Evolutionary conservation across 2,329 filamentous ascomycete genomes (phyloP).

Genomic region (Cladophialophora immunda): DNA sequence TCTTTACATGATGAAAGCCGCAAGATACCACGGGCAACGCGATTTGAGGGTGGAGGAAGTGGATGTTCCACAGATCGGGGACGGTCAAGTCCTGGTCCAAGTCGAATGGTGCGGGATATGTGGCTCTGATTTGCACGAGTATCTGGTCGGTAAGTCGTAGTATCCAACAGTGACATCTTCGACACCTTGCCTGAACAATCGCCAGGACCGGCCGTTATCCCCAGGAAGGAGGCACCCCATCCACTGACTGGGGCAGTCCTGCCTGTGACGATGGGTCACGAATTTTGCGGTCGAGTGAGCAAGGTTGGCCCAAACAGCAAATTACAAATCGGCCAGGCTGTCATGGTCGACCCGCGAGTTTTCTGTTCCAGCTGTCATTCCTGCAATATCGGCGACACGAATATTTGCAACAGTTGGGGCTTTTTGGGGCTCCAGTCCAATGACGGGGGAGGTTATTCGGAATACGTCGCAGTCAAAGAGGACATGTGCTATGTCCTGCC

Average conservation of each 20-base stretch:
- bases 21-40: conserved; percentile 55
- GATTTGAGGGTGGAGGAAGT: conserved; percentile 55
- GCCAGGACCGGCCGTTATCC: conserved; percentile 47
- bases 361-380: conserved; percentile 61
- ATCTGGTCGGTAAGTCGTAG: conserved; percentile 54
- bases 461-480: conserved; percentile 60
- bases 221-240: conserved; percentile 56
- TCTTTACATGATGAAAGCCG: conserved; percentile 50
- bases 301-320: conserved; percentile 56
- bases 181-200: conserved; percentile 5
- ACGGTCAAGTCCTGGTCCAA: conserved; percentile 51
- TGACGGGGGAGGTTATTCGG: conserved; percentile 60
- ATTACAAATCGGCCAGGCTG: conserved; percentile 58
- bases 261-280: conserved; percentile 62
- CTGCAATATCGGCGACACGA: conserved; percentile 59
- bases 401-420: conserved; percentile 62
- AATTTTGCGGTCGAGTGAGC: conserved; percentile 61
- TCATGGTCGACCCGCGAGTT: conserved; percentile 62
- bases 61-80: conserved; percentile 49
- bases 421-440: conserved; percentile 58
- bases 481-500: conserved; percentile 55
- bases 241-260: conserved; percentile 61
- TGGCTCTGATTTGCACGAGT: conserved; percentile 53
- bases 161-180: not conserved
- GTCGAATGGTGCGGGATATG: conserved; percentile 43